These are phyloP conservation scores for Bruguiera gymnorhiza DNA, from an alignment of 345 rosid species.

Conservation along the genomic window DNA sequence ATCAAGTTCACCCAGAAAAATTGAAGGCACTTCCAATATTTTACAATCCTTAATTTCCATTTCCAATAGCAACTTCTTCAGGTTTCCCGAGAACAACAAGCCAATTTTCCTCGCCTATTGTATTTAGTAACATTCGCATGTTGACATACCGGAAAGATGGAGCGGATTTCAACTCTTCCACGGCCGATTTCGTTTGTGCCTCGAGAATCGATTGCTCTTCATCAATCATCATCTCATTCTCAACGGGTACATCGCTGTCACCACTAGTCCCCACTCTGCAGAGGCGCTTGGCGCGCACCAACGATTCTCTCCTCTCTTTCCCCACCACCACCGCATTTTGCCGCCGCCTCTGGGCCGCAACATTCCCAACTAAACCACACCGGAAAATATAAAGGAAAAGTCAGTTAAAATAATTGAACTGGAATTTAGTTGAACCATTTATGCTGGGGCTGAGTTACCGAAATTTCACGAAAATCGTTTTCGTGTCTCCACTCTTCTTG, in stretches of 20 bases:
- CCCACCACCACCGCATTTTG: conserved; percentile 83
- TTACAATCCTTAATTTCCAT: too few species aligned
- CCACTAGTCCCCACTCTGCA: conserved; percentile 68
- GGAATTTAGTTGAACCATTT: too few species aligned
- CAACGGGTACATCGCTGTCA: conserved; percentile 31
- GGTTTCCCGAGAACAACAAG: too few species aligned
- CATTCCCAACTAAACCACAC: conserved; percentile 52
- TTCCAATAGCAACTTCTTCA: too few species aligned
- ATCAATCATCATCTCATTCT: conserved; percentile 69
- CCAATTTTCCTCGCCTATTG: not conserved
- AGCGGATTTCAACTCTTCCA: conserved; percentile 70
- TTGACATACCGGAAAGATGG: conserved; percentile 62
- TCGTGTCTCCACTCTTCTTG: too few species aligned
- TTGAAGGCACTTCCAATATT: too few species aligned
- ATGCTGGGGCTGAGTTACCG: too few species aligned
- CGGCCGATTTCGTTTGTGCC: conserved; percentile 58
- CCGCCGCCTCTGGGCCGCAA: conserved; percentile 81
- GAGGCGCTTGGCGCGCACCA: conserved; percentile 83
- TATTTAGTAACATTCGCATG: not conserved
- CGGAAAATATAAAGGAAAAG: not conserved
- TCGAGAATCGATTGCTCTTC: conserved; percentile 75
- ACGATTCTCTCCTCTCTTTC: conserved; percentile 78
- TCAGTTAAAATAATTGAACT: not conserved
- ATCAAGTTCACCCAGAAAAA: too few species aligned
- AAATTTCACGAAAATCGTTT: too few species aligned